Evolutionary conservation across 2,329 filamentous ascomycete species (phyloP).

Genomic region (Epichloe aotearoae): DNA sequence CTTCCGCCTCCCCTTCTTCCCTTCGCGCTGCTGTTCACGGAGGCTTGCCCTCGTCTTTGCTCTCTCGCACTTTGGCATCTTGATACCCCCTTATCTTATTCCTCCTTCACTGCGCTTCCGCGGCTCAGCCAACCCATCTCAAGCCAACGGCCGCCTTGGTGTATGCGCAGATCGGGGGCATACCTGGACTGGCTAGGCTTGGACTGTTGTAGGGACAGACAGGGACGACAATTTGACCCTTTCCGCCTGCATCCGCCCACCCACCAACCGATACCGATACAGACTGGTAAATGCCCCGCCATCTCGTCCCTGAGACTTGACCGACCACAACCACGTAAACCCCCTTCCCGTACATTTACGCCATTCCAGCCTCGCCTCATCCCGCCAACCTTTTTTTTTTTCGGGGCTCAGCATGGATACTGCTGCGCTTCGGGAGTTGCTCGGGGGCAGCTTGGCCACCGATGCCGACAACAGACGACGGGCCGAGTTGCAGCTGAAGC

Average conservation of each 20-base stretch:
- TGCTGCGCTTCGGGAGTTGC: conserved; percentile 60
- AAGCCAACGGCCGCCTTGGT: background rate
- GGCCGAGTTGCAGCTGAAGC: conserved; percentile 71
- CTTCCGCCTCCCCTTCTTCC: background rate
- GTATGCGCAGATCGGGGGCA: background rate
- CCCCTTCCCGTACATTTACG: background rate
- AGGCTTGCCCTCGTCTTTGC: background rate
- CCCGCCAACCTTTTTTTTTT: background rate
- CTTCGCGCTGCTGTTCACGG: background rate
- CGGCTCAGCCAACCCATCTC: background rate
- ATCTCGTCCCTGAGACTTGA: conserved; percentile 2
- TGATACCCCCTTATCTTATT: background rate
- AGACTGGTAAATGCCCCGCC: conserved; percentile 4
- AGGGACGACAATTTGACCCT: background rate
- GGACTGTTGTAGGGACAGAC: background rate
- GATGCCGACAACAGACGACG: conserved; percentile 63
- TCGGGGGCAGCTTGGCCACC: conserved; percentile 63
- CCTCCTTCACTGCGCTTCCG: background rate
- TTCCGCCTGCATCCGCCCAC: background rate
- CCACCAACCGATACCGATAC: background rate
- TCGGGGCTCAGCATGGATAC: conserved; percentile 48
- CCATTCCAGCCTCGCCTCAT: background rate
- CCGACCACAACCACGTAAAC: conserved; percentile 1
- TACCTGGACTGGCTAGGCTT: background rate
- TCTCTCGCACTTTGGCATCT: background rate